Evolutionary conservation across 73 alveolate genomes (phyloP).

Genomic region (Durusdinium trenchii): DNA sequence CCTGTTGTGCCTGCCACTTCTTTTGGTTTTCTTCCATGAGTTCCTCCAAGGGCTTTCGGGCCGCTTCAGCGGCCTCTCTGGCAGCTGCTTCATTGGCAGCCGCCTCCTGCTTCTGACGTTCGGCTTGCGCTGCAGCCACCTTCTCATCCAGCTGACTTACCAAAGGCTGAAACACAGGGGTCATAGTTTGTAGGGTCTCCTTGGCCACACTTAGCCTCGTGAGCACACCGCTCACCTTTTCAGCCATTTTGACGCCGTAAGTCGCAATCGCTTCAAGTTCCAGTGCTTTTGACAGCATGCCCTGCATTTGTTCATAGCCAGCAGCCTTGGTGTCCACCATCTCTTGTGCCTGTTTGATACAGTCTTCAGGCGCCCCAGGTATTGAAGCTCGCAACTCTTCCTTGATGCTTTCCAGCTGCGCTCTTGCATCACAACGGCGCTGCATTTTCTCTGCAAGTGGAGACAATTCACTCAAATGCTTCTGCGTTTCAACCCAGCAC

Average conservation of each 20-base stretch:
- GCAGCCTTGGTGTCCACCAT: constrained; percentile 24
- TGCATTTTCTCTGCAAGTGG: constrained; percentile 76
- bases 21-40: constrained; percentile 11
- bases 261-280: constrained; percentile 54
- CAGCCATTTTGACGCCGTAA: constrained; percentile 67
- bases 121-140: background rate
- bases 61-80: constrained; percentile 47
- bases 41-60: constrained; percentile 60
- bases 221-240: constrained; percentile 1
- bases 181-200: background rate
- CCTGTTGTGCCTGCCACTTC: constrained; percentile 51
- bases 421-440: constrained; percentile 55
- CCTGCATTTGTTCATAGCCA: background rate
- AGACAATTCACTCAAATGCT: background rate
- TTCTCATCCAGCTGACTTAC: constrained; percentile 7
- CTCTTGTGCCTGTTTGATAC: constrained; percentile 19
- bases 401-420: constrained; percentile 46
- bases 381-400: background rate
- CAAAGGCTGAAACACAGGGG: background rate
- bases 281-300: constrained; percentile 12
- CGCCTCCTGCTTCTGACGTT: background rate
- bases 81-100: constrained; percentile 3
- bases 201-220: background rate
- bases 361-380: background rate
- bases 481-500: background rate